These are phyloP conservation scores for Xylaria sp. DNA, from an alignment of 2,329 filamentous ascomycete genomes.

Conservation along the genomic window DNA sequence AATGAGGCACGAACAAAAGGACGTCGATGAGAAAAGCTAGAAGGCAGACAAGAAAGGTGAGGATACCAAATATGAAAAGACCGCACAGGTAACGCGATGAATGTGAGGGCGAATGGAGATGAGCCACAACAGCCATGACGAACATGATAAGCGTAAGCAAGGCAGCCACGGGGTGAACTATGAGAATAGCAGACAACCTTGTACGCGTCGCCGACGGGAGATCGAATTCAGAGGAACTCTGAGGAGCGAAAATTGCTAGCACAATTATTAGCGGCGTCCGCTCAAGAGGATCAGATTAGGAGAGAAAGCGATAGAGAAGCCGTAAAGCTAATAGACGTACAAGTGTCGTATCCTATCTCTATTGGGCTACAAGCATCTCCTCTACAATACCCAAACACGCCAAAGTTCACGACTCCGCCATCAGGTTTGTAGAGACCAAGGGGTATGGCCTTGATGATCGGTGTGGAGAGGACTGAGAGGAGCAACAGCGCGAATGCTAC, in stretches of 20 bases:
- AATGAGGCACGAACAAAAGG: constrained; percentile 89
- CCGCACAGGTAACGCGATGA: constrained; percentile 86
- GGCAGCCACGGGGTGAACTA: constrained; percentile 91
- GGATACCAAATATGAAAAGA: constrained; percentile 83
- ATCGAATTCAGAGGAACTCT: constrained; percentile 55
- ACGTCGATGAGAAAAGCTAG: constrained; percentile 93
- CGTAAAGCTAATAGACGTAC: constrained; percentile 52
- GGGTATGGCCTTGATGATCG: constrained; percentile 83
- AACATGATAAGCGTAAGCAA: constrained; percentile 86
- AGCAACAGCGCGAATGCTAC: constrained; percentile 84
- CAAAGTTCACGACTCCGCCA: constrained; percentile 85
- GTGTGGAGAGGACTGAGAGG: constrained; percentile 87
- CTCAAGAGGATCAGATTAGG: not conserved
- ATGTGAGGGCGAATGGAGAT: constrained; percentile 86
- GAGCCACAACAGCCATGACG: constrained; percentile 76
- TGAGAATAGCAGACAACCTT: constrained; percentile 83
- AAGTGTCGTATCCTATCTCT: constrained; percentile 83
- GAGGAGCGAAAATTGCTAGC: constrained; percentile 30
- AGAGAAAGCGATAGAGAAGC: not conserved
- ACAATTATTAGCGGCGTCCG: constrained; percentile 24
- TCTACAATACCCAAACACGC: constrained; percentile 89
- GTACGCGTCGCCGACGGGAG: constrained; percentile 58
- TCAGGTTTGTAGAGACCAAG: constrained; percentile 77
- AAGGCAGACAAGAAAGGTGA: constrained; percentile 82
- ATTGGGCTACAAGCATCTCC: constrained; percentile 69